phyloP scores from a whole-genome alignment of 768 basidiomycete species.

The Auricularia heimuer region DNA sequence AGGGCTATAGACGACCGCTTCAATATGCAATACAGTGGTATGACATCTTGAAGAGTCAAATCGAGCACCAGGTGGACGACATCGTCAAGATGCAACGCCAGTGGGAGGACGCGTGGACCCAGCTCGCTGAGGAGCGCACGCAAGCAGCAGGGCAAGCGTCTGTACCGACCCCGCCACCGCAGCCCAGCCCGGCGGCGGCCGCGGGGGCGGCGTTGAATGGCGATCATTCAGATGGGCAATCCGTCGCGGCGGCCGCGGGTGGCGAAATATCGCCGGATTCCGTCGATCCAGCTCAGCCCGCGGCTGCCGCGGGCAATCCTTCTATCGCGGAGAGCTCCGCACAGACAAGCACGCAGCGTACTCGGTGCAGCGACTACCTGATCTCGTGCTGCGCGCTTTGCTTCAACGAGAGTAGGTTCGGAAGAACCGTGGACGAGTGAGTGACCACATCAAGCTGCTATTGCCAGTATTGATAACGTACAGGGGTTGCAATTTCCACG shows the following conservation, averaged over 20 bases:
- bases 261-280: too few relatives aligned
- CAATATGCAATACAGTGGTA: background rate
- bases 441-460: background rate
- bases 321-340: too few relatives aligned
- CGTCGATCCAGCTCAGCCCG: background rate
- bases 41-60: background rate
- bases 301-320: too few relatives aligned
- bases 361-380: background rate
- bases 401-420: background rate
- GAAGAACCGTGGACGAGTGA: background rate
- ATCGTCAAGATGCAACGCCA: background rate
- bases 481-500: slow-evolving; percentile 28
- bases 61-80: background rate
- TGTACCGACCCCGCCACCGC: background rate
- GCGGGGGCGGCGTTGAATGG: too few relatives aligned
- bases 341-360: background rate
- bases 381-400: background rate
- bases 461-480: background rate
- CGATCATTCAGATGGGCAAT: background rate
- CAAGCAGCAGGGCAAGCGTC: too few relatives aligned
- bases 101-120: background rate
- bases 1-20: background rate
- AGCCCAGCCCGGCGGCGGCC: background rate
- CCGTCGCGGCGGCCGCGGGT: background rate
- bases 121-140: background rate